Percentiles rank a stretch among this genome's conserved stretches.
phyloP scores from a whole-genome alignment of 305 asterid genomes.

The Fraxinus platypoda region DNA sequence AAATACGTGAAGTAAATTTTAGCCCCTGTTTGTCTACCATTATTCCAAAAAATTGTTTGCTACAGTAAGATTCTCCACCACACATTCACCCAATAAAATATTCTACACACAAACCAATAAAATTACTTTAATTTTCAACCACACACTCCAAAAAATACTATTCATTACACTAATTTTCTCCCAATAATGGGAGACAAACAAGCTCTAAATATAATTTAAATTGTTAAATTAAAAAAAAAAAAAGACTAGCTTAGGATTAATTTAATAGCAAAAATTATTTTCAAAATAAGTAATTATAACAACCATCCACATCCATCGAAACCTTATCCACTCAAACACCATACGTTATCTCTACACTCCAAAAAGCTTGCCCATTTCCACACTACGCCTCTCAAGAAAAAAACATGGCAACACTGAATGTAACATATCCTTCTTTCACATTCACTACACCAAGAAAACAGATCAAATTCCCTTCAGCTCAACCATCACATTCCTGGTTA shows the following conservation, averaged over 20 bases:
- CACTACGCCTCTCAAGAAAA: background rate
- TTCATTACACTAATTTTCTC: too few relatives aligned
- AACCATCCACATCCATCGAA: slow-evolving; percentile 1
- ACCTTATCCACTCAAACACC: slow-evolving; percentile 34
- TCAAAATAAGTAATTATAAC: background rate
- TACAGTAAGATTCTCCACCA: too few relatives aligned
- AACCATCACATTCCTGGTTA: slow-evolving; percentile 14
- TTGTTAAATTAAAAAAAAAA: too few relatives aligned
- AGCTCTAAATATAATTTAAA: too few relatives aligned
- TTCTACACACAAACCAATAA: too few relatives aligned
- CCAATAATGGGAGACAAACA: too few relatives aligned
- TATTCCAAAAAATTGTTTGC: too few relatives aligned
- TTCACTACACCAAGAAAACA: slow-evolving; percentile 26
- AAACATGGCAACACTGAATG: slow-evolving; percentile 38
- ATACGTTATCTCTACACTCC: slow-evolving; percentile 7
- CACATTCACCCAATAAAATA: too few relatives aligned
- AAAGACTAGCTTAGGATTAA: background rate
- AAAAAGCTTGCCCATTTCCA: slow-evolving; percentile 8
- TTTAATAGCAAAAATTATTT: background rate
- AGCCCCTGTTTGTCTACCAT: too few relatives aligned
- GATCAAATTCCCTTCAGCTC: slow-evolving; percentile 18
- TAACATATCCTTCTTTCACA: slow-evolving; percentile 35
- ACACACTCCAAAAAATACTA: too few relatives aligned
- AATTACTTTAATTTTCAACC: too few relatives aligned
- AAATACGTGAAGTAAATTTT: too few relatives aligned